Evolutionary conservation across 345 rosid species (phyloP).

Genomic region (Gossypioides kirkii): DNA sequence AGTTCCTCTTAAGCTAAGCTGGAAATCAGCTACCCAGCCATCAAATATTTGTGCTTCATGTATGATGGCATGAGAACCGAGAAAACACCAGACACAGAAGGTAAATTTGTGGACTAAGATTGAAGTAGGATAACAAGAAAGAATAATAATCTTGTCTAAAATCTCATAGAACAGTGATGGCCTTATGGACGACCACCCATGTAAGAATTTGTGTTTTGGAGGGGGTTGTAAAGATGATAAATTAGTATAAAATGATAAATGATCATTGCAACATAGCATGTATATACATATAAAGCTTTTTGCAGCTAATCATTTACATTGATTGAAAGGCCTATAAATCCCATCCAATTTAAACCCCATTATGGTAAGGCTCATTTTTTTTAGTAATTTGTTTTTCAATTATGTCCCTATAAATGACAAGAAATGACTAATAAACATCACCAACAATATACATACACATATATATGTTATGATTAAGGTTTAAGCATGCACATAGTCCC

Average conservation of each 20-base stretch:
- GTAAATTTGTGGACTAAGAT: not conserved
- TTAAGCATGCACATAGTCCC: not conserved
- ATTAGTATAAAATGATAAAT: not conserved
- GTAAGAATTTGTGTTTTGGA: not conserved
- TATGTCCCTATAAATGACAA: not conserved
- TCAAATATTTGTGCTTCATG: not conserved
- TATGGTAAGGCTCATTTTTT: not conserved
- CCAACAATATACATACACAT: not conserved
- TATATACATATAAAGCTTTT: not conserved
- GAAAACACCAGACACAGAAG: not conserved
- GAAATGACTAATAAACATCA: not conserved
- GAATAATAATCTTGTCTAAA: not conserved
- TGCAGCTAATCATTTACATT: not conserved
- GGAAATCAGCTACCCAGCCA: not conserved
- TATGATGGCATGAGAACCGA: not conserved
- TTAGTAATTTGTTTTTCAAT: slow-evolving; percentile 1
- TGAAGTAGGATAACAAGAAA: slow-evolving; percentile 1
- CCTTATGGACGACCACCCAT: not conserved
- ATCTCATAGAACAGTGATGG: not conserved
- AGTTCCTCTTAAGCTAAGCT: not conserved
- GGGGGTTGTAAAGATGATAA: not conserved
- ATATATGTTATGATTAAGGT: not conserved
- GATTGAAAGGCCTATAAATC: not conserved
- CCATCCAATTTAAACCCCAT: not conserved
- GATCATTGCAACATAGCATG: no score